These are phyloP conservation scores for Obba rivulosa DNA, from an alignment of 768 basidiomycete species.

Conservation along the genomic window DNA sequence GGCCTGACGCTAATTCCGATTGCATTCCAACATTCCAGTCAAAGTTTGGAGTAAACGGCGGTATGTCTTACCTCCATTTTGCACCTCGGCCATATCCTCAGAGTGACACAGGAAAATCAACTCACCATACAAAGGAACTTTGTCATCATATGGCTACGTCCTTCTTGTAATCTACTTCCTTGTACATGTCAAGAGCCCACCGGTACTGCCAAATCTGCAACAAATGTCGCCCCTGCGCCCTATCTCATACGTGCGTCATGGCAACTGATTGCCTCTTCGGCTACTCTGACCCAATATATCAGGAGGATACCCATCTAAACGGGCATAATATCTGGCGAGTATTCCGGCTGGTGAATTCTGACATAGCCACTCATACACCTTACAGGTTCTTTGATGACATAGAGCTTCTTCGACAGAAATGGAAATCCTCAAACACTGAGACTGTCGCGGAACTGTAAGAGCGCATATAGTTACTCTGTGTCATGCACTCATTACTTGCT, in stretches of 20 bases:
- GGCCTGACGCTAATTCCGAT: slow-evolving; percentile 3
- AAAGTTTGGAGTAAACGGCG: slow-evolving; percentile 99
- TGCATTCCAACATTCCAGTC: slow-evolving; percentile 42
- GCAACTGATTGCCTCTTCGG: slow-evolving; percentile 7
- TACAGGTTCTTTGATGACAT: slow-evolving; percentile 95
- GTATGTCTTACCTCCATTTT: slow-evolving; percentile 32
- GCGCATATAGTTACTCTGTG: not conserved
- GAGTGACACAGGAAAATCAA: slow-evolving; percentile 78
- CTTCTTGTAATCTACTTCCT: slow-evolving; percentile 97
- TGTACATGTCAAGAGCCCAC: slow-evolving; percentile 95
- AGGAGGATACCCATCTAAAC: slow-evolving; percentile 79
- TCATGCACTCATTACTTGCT: slow-evolving; percentile 4
- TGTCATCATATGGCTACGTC: slow-evolving; percentile 97
- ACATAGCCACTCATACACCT: not conserved
- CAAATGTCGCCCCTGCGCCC: slow-evolving; percentile 89
- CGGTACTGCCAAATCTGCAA: slow-evolving; percentile 93
- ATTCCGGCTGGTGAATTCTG: not conserved
- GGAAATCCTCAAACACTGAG: slow-evolving; percentile 92
- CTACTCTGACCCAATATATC: slow-evolving; percentile 8
- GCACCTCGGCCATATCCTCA: slow-evolving; percentile 2
- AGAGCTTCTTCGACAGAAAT: slow-evolving; percentile 83
- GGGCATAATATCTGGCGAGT: slow-evolving; percentile 76
- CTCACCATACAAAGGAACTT: slow-evolving; percentile 93
- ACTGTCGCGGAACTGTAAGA: slow-evolving; percentile 89
- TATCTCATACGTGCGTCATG: slow-evolving; percentile 58